Evolutionary conservation across 371 early-diverging fungal species (phyloP), one percentile per base, ranked within the genome.

Genomic region (Actinomortierella wolfii): DNA sequence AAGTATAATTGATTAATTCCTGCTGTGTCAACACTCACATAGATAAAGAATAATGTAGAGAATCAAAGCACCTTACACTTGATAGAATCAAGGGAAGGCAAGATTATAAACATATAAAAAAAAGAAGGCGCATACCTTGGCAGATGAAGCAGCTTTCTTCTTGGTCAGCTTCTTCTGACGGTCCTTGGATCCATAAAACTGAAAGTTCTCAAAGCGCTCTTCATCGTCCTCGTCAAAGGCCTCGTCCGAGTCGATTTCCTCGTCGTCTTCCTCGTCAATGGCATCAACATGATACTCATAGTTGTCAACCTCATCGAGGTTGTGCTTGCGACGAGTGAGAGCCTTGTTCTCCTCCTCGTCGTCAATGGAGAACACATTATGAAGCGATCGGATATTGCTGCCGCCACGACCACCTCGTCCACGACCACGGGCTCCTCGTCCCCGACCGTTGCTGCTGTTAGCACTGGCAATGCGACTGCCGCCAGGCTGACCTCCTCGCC

Each of bases 201-300:
- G 83, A 66, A 88, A 92, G 43, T 77, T 77, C 29, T 86, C 92
- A 57, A 89, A 95, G 48, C 85, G 79, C 48, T 93, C 92, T 51
- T 95, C 94, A 61, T 95, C 96, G 46, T 81, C 85, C 7, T 84
- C 89, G 52, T 92, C 85, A 71, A 95, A 95, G 11, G 97, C 96
- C 43, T 89, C 94, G 64, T 94, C 95, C 26, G 94, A 93, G 51
- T 92, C 90, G 57, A 95, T 94, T 62, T 96, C 96, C 61, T 95
- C 96, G 64, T 97, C 97, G 67, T 96, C 97, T 49, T 94, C 93
- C 13, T 86, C 81, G 17, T 86, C 86, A 45, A 91, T 89, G 24
- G 81, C 80, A 23, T 87, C 90, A 3, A 83, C 83, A 57, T 90
- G 81, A 68, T 89, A 89, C 67, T 93, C 90, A 40, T 90, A 85